Evolutionary conservation across 2,329 filamentous ascomycete genomes (phyloP).

Genomic region (Curvularia eragrostidis): DNA sequence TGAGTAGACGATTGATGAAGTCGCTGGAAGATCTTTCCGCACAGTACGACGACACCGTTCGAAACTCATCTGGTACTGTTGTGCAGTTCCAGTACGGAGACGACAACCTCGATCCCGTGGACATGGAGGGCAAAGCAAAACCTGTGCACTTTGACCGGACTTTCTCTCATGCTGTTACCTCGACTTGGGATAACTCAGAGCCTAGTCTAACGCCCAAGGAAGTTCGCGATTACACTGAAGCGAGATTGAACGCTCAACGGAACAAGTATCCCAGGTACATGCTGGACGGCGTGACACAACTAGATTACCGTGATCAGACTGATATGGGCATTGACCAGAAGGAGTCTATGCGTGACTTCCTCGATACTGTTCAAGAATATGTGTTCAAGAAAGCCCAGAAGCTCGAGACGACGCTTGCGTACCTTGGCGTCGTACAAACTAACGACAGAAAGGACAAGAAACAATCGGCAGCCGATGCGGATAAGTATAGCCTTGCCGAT

Average conservation of each 20-base stretch:
- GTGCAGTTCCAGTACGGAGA: slow-evolving; percentile 98
- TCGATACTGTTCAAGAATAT: slow-evolving; percentile 77
- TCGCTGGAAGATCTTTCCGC: slow-evolving; percentile 93
- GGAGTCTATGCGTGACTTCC: slow-evolving; percentile 82
- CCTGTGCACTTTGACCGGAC: slow-evolving; percentile 93
- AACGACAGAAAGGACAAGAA: slow-evolving; percentile 17
- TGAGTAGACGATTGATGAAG: slow-evolving; percentile 98
- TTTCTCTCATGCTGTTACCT: slow-evolving; percentile 79
- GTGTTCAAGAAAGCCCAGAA: slow-evolving; percentile 69
- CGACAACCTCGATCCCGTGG: slow-evolving; percentile 91
- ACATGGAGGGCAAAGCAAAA: slow-evolving; percentile 94
- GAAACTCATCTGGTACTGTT: slow-evolving; percentile 85
- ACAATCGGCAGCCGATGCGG: slow-evolving; percentile 40
- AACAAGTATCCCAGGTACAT: slow-evolving; percentile 56
- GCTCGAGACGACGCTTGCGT: slow-evolving; percentile 58
- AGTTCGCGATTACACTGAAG: slow-evolving; percentile 71
- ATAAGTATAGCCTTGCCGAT: slow-evolving; percentile 57
- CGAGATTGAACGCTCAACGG: slow-evolving; percentile 72
- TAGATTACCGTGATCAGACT: slow-evolving; percentile 73
- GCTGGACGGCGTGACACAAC: slow-evolving; percentile 49
- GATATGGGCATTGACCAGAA: slow-evolving; percentile 63
- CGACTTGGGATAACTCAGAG: slow-evolving; percentile 80
- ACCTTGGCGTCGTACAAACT: slow-evolving; percentile 34
- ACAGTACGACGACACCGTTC: slow-evolving; percentile 92
- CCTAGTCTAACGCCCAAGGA: slow-evolving; percentile 74